Conservation (phyloP, 805 yeast species). For the Nakazawaea sp. region DNA sequence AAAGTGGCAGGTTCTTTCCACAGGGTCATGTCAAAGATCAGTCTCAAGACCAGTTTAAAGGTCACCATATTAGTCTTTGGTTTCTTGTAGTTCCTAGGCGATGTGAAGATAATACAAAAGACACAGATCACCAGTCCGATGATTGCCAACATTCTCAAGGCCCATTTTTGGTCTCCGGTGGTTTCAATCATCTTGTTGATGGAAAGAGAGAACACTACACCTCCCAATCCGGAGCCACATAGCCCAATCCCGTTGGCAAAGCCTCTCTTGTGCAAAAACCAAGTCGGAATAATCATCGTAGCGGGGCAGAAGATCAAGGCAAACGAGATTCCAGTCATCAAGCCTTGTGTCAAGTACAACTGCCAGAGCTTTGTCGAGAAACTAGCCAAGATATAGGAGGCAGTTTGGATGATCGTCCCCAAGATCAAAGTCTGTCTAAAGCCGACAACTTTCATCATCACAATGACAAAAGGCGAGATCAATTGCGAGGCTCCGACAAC, state of each 20-base stretch:
- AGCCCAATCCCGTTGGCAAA: slow-evolving; percentile 31
- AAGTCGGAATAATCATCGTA: slow-evolving; percentile 39
- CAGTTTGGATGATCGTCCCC: slow-evolving; percentile 37
- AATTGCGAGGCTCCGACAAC: slow-evolving; percentile 24
- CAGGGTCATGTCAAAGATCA: slow-evolving; percentile 27
- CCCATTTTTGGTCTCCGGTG: slow-evolving; percentile 32
- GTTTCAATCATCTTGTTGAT: slow-evolving; percentile 28
- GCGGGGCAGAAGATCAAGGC: slow-evolving; percentile 46
- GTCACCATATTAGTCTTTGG: slow-evolving; percentile 13
- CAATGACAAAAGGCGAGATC: slow-evolving; percentile 17
- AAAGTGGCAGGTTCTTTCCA: slow-evolving; percentile 24
- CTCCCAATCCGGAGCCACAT: slow-evolving; percentile 37
- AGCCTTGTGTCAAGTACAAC: slow-evolving; percentile 45
- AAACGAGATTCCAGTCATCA: slow-evolving; percentile 43
- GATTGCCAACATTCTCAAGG: slow-evolving; percentile 32
- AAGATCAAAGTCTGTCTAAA: slow-evolving; percentile 17
- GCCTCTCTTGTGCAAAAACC: slow-evolving; percentile 45
- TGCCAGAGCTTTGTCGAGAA: slow-evolving; percentile 44
- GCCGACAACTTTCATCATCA: slow-evolving; percentile 18
- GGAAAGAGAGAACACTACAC: slow-evolving; percentile 27
- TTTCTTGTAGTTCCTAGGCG: slow-evolving; percentile 33
- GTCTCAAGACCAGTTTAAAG: slow-evolving; percentile 19
- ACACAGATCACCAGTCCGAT: slow-evolving; percentile 29
- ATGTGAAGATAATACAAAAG: slow-evolving; percentile 34
- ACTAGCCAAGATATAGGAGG: slow-evolving; percentile 45